A percentile compares a stretch with the other conserved stretches of the same genome.
These are phyloP conservation scores for Fusarium continuum DNA, from an alignment of 2,329 filamentous ascomycete genomes.

Conservation along the genomic window DNA sequence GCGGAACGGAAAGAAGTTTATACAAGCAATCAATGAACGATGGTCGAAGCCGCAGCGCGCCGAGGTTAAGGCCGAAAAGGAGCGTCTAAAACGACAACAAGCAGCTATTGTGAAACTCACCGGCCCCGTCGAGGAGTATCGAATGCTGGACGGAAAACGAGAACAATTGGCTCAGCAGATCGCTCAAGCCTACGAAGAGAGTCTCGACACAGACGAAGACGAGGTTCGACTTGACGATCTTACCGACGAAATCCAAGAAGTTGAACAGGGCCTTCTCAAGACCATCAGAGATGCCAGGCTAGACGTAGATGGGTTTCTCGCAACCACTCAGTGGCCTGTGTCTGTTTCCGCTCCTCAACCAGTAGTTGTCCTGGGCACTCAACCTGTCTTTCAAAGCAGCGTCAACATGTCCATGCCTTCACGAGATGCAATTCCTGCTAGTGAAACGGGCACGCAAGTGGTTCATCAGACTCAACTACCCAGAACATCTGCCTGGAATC, in stretches of 20 bases:
- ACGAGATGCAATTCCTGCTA: conserved; percentile 45
- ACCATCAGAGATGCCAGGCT: conserved; percentile 57
- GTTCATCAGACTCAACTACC: conserved; percentile 62
- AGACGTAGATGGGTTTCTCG: conserved; percentile 53
- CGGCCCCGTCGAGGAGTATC: conserved; percentile 54
- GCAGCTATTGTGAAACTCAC: conserved; percentile 54
- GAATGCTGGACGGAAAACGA: conserved; percentile 53
- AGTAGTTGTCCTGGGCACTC: conserved; percentile 56
- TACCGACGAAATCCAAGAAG: conserved; percentile 54
- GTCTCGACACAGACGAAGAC: conserved; percentile 61
- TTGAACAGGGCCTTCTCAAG: conserved; percentile 54
- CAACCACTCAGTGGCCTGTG: conserved; percentile 30
- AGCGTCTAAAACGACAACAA: conserved; percentile 57
- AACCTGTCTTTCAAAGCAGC: conserved; percentile 47
- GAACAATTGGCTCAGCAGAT: conserved; percentile 59
- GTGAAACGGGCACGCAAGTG: conserved; percentile 55
- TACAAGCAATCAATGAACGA: conserved; percentile 57
- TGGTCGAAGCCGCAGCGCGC: conserved; percentile 57
- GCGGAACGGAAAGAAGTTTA: conserved; percentile 60
- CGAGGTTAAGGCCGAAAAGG: conserved; percentile 60
- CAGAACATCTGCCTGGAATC: conserved; percentile 38
- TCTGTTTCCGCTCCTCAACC: conserved; percentile 11
- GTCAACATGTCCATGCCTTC: conserved; percentile 48
- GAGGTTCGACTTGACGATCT: conserved; percentile 61
- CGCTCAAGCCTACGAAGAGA: conserved; percentile 60